Base-by-base conservation (phyloP, 176 grass and related monocot genomes). In the Oryza australiensis region DNA sequence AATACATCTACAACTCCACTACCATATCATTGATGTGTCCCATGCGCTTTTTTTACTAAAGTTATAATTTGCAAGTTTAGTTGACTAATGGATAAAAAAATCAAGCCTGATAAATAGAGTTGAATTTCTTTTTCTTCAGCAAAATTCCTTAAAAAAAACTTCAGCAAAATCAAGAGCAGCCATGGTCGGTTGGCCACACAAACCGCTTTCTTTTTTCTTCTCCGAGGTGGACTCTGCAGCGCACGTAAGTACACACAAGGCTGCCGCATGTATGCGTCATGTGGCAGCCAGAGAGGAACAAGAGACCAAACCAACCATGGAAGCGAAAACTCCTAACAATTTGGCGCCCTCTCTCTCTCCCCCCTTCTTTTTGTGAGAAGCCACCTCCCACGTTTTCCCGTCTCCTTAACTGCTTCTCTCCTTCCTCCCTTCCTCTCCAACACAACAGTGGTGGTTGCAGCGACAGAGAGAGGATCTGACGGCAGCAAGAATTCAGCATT, bases 381-480 rank as follows among this genome's bases (percentile, higher is more conserved):
- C 35, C 81, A 73, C 81, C 51, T 55, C 51, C 51, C 88, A 90
- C 88, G 89, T 85, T 91, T 91, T 91, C 65, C 66, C 76, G 71
- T 65, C 82, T 67, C 55, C 85, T 77, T 66, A 87, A 87, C 89
- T 70, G 85, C 89, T 86, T 70, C 85, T 24, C 80, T 68, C 83
- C 79, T 68, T 46, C 80, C 66, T 66, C 33, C 27, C 45, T 24
- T 62, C 62, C 10, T 5, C 33, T 8, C 66, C 66, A 9, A 57
- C 46, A 13, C 71, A 62, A 55, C 51, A 64, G 24, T 70, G 28
- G 76, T 88, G 51, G 49, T 74, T 88, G 70, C 16, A 37, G 34
- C 43, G n/a, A 9, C 60, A 74, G 38, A 40, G 9, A 40, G 38
- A 40, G 38, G 38, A 29, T 73, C 43, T 26, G 22, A 40, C 11